A percentile compares a stretch with the other conserved stretches of the same genome.
phyloP scores from a whole-genome alignment of 495 filamentous ascomycete genomes.

The Pyrenula aspistea region DNA sequence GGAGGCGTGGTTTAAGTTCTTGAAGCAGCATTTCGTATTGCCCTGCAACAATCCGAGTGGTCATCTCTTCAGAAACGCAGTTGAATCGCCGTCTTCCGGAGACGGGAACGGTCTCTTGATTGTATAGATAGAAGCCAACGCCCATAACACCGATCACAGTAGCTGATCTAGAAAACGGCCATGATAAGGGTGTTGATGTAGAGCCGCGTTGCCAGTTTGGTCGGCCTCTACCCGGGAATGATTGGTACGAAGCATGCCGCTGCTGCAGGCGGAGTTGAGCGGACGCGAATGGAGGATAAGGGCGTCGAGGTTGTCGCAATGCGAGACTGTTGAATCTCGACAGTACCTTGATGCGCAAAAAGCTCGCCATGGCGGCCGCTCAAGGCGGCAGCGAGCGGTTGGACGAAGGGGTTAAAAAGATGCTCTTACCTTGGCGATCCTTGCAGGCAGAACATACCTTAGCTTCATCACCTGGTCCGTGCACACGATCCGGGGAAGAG shows the following conservation, averaged over 20 bases:
- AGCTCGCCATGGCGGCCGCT: no score
- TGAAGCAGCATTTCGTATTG: slow-evolving; percentile 38
- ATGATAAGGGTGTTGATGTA: not conserved
- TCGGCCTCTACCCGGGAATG: not conserved
- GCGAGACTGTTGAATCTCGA: no score
- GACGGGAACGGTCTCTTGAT: slow-evolving; percentile 62
- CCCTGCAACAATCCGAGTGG: slow-evolving; percentile 39
- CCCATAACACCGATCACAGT: slow-evolving; percentile 18
- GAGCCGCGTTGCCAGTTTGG: not conserved
- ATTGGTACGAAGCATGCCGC: not conserved
- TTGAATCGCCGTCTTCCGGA: slow-evolving; percentile 77
- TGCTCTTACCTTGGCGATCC: no score
- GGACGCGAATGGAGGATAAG: not conserved
- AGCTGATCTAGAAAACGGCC: not conserved
- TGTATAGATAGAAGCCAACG: slow-evolving; percentile 50
- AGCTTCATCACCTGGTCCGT: no score
- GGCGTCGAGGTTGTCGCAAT: not conserved
- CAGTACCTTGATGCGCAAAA: no score
- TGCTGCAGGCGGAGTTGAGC: not conserved
- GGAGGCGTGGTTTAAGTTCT: slow-evolving; percentile 31
- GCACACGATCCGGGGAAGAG: no score
- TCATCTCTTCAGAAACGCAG: slow-evolving; percentile 43
- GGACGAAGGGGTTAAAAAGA: no score
- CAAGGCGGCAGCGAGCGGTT: no score
- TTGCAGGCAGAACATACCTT: no score